These are phyloP conservation scores for Lipomyces starkeyi DNA, from an alignment of 805 yeast species.

Conservation along the genomic window DNA sequence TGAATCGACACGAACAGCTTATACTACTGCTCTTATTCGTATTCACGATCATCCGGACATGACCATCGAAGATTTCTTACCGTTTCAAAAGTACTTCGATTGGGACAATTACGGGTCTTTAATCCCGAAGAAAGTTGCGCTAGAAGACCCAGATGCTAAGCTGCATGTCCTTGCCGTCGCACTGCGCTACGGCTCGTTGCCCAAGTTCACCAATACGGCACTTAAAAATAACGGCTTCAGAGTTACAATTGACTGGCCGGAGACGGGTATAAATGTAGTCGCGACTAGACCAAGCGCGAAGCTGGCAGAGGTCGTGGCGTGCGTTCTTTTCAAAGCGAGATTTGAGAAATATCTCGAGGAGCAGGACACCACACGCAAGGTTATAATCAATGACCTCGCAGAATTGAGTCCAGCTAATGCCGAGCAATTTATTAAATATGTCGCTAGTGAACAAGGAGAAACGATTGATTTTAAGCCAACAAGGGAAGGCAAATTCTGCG, in stretches of 20 bases:
- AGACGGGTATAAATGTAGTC: constrained; percentile 8
- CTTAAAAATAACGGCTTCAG: not conserved
- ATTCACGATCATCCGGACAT: constrained; percentile 1
- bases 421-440: constrained; percentile 21
- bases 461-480: not conserved
- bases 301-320: constrained; percentile 27
- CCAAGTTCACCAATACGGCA: constrained; percentile 8
- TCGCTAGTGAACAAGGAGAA: constrained; percentile 16
- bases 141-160: constrained; percentile 18
- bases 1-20: not conserved
- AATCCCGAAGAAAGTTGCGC: not conserved
- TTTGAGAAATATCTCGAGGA: constrained; percentile 12
- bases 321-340: constrained; percentile 20
- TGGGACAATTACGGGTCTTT: constrained; percentile 3
- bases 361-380: not conserved
- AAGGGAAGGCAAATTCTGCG: constrained; percentile 5
- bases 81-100: constrained; percentile 13
- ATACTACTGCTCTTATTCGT: not conserved
- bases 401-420: constrained; percentile 29
- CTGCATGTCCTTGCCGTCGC: constrained; percentile 27
- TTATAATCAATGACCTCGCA: constrained; percentile 25
- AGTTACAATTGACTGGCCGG: constrained; percentile 27
- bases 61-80: constrained; percentile 20
- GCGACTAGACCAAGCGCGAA: not conserved
- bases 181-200: constrained; percentile 29